Percentiles rank a stretch among this genome's conserved stretches.
Conservation (phyloP, 208 protist species). For the Crithidia sp. region DNA sequence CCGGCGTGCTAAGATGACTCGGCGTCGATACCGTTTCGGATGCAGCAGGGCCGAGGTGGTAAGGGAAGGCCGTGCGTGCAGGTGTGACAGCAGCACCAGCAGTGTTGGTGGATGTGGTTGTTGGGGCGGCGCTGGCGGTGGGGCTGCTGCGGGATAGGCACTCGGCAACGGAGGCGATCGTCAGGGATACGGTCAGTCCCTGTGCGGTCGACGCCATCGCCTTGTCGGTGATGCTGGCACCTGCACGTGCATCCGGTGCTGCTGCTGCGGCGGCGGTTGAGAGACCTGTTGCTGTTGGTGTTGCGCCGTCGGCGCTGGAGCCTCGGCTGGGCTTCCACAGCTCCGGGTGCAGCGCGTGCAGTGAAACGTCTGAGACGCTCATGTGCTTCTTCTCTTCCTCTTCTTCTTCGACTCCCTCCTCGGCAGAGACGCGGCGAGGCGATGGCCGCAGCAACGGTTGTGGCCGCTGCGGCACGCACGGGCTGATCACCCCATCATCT, state of each 20-base stretch:
- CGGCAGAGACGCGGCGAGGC: neutral
- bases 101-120: neutral
- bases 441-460: constrained; percentile 5
- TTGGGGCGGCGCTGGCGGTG: neutral
- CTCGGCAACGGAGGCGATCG: neutral
- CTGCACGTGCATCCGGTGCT: too few relatives aligned
- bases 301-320: too few relatives aligned
- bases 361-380: neutral
- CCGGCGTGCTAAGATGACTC: constrained; percentile 1
- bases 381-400: neutral
- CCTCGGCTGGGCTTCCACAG: too few relatives aligned
- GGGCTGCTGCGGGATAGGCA: constrained; percentile 5
- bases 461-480: neutral
- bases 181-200: constrained; percentile 7
- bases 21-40: neutral
- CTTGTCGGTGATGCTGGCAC: too few relatives aligned
- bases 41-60: neutral
- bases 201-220: neutral
- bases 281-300: too few relatives aligned
- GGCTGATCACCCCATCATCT: neutral
- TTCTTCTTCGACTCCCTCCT: too few relatives aligned
- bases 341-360: neutral
- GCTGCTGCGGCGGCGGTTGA: too few relatives aligned
- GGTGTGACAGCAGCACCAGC: neutral
- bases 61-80: neutral